Evolutionary conservation across 352 stramenopile genomes (phyloP).

Genomic region (Globisporangium camurandrum): DNA sequence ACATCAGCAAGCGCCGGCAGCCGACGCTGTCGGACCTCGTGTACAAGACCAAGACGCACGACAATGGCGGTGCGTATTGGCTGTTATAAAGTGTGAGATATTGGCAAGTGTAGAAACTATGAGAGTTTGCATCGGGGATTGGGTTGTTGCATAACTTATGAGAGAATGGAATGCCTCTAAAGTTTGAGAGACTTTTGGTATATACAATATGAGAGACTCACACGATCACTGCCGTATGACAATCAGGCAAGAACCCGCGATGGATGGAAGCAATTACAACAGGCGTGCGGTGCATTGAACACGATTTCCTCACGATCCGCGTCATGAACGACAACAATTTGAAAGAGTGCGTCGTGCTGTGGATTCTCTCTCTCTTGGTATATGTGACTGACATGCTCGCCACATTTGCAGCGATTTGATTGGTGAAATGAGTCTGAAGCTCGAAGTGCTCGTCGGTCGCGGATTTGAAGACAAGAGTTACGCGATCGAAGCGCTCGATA

Average conservation of each 20-base stretch:
- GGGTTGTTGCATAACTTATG: too few relatives aligned
- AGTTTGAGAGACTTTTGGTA: too few relatives aligned
- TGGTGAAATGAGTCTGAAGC: conserved; percentile 54
- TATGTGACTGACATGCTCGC: not conserved
- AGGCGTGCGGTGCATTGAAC: conserved; percentile 66
- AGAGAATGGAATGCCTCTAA: too few relatives aligned
- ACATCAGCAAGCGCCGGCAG: conserved; percentile 38
- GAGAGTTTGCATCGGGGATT: too few relatives aligned
- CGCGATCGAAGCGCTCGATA: conserved; percentile 62
- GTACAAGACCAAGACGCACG: conserved; percentile 64
- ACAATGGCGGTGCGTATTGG: conserved; percentile 47
- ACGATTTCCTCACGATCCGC: conserved; percentile 69
- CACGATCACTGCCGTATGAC: too few relatives aligned
- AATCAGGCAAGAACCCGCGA: conserved; percentile 66
- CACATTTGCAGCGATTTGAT: conserved; percentile 40
- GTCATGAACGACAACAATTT: conserved; percentile 80
- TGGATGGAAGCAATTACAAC: conserved; percentile 66
- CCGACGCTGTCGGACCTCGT: conserved; percentile 42
- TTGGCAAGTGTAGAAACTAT: too few relatives aligned
- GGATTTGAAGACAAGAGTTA: conserved; percentile 70
- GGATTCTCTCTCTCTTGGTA: too few relatives aligned
- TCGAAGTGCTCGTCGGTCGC: conserved; percentile 57
- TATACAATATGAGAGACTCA: too few relatives aligned
- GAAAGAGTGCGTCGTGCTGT: conserved; percentile 40
- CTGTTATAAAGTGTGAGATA: not conserved